A percentile compares a stretch with the other conserved stretches of the same genome.
phyloP scores from a whole-genome alignment of 2,329 filamentous ascomycete species.

The Macrophomina tecta region DNA sequence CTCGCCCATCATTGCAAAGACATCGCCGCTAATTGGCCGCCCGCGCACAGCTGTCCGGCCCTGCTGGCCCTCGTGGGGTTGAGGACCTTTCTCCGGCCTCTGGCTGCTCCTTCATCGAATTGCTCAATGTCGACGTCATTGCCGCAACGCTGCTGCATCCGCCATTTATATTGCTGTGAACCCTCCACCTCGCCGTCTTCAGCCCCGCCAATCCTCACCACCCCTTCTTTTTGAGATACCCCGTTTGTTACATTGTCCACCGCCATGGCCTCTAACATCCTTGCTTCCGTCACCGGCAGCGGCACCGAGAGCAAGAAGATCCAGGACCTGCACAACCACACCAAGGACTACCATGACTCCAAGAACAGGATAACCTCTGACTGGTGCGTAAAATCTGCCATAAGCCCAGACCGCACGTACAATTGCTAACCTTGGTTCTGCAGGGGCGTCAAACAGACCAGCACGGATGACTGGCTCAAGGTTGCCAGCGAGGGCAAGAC shows the following conservation, averaged over 20 bases:
- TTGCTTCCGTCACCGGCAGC: slow-evolving; percentile 40
- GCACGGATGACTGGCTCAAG: slow-evolving; percentile 80
- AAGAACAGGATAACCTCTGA: slow-evolving; percentile 74
- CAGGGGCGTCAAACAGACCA: slow-evolving; percentile 73
- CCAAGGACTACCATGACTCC: slow-evolving; percentile 59
- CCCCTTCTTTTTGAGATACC: slow-evolving; percentile 11
- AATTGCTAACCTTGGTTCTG: slow-evolving; percentile 40
- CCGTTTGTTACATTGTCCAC: not conserved
- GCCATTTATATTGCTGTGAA: slow-evolving; percentile 11
- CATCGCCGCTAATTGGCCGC: not conserved
- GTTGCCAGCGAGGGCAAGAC: slow-evolving; percentile 66
- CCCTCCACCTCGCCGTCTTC: not conserved
- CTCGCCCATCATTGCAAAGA: not conserved
- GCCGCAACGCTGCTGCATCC: not conserved
- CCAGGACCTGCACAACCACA: slow-evolving; percentile 65
- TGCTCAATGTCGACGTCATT: slow-evolving; percentile 26
- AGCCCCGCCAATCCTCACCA: too few species aligned
- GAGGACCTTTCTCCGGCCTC: not conserved
- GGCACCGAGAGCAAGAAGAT: slow-evolving; percentile 58
- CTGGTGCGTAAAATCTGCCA: slow-evolving; percentile 39
- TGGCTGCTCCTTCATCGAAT: not conserved
- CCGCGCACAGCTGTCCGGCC: not conserved
- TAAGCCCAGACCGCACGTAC: slow-evolving; percentile 37
- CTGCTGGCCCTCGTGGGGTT: not conserved
- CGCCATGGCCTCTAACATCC: slow-evolving; percentile 41